Evolutionary conservation across 139 green algal genomes (phyloP), one percentile per base, ranked within the genome.

Genomic region (Chlamydomonas eustigma): DNA sequence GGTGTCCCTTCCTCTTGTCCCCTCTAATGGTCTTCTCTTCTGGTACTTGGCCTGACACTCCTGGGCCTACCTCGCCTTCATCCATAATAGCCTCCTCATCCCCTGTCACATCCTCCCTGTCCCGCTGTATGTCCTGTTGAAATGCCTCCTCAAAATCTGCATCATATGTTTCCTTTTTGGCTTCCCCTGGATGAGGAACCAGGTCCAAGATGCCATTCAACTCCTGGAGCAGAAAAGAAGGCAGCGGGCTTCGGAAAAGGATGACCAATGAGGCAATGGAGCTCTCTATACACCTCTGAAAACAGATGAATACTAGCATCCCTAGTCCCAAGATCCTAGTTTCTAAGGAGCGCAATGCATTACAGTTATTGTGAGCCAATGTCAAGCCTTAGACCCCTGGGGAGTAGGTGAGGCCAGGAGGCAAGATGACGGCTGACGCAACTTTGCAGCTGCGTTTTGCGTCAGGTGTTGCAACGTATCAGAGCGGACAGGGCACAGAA

Each of bases 191-290:
- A 39, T 64, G 77, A 2, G 87, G 89, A 0, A 95, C 71, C 36
- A 79, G 80, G 3, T 94, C 88, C 69, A 98, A 74, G 69, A 98
- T 97, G 77, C 70, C 85, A 32, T 28, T 76, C 68, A 98, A 83
- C 83, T 98, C 94, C 79, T 90, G 73, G 18, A 39, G 12, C 24
- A 35, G 63, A 28, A 28, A 12, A 6, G 63, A 71, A 37, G 63
- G 63, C 18, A 22, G 24, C 34, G 63, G 18, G 12, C n/a, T 24
- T 63, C 22, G 24, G 22, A 50, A 24, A 3, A n/a, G n/a, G n/a
- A n/a, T n/a, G n/a, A 5, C 5, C 12, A 22, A 18, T 4, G 64
- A 33, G 2, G 58, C n/a, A n/a, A n/a, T n/a, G n/a, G n/a, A n/a
- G n/a, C n/a, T n/a, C n/a, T n/a, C n/a, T n/a, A n/a, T n/a, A n/a